Evolutionary conservation across 2,329 filamentous ascomycete species (phyloP).

Genomic region (Cercospora nicotianae): DNA sequence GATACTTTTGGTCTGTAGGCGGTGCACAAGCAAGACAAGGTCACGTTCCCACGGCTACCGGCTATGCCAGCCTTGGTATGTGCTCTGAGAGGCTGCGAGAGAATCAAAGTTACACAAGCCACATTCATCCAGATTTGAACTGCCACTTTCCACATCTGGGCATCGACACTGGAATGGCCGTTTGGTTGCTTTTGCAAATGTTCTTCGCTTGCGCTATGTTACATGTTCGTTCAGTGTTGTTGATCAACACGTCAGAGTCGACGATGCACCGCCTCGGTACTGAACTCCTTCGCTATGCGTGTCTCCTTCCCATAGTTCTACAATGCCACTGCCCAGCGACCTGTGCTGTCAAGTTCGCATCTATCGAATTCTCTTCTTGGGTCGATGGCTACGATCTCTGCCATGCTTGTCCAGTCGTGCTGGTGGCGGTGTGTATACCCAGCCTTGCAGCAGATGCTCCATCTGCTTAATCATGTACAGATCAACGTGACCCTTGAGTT

Average conservation of each 20-base stretch:
- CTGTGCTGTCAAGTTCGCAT: background rate
- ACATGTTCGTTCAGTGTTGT: background rate
- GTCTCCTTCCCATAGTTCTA: background rate
- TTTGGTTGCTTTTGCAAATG: background rate
- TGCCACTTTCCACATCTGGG: background rate
- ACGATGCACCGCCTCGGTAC: background rate
- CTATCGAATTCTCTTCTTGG: conserved; percentile 36
- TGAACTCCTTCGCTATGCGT: conserved; percentile 18
- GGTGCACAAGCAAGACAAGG: background rate
- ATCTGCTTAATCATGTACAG: conserved; percentile 46
- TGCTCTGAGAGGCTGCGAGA: background rate
- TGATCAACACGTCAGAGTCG: background rate
- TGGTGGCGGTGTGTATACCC: conserved; percentile 39
- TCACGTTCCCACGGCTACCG: conserved; percentile 8
- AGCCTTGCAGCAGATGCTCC: conserved; percentile 33
- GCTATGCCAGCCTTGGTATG: conserved; percentile 6
- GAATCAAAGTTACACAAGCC: background rate
- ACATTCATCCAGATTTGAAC: background rate
- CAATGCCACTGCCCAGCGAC: background rate
- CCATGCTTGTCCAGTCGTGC: conserved; percentile 40
- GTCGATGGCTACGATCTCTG: conserved; percentile 40
- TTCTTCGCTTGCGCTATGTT: conserved; percentile 6
- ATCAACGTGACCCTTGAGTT: conserved; percentile 69
- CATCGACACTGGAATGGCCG: background rate
- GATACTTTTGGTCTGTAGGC: background rate